phyloP scores from a whole-genome alignment of 169 alveolate species.

The Neospora caninum region DNA sequence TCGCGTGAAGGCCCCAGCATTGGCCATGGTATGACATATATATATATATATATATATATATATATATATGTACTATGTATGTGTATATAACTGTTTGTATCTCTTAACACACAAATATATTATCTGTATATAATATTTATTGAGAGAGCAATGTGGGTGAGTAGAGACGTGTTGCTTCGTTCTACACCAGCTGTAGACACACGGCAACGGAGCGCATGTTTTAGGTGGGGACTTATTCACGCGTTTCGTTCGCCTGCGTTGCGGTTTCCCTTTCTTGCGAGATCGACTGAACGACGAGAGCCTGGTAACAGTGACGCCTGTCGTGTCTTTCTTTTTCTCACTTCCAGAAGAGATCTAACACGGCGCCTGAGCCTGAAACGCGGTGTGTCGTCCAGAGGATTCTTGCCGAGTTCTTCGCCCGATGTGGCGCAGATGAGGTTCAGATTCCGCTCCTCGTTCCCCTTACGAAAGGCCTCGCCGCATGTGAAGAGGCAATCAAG shows the following conservation, averaged over 20 bases:
- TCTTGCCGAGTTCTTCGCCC: not conserved
- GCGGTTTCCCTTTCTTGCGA: too few relatives aligned
- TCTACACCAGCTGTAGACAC: too few relatives aligned
- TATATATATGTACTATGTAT: not conserved
- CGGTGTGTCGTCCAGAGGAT: not conserved
- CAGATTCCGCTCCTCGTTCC: conserved; percentile 12
- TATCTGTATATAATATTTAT: too few relatives aligned
- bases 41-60: conserved; percentile 13
- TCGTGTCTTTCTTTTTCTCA: not conserved
- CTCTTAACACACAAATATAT: too few relatives aligned
- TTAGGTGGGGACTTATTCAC: not conserved
- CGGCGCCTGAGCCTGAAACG: conserved; percentile 16
- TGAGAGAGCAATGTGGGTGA: too few relatives aligned
- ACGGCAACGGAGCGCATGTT: too few relatives aligned
- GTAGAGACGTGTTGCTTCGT: too few relatives aligned
- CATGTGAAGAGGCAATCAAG: not conserved
- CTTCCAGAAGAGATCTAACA: not conserved
- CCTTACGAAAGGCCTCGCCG: not conserved
- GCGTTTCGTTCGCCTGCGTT: not conserved
- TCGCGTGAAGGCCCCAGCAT: too few relatives aligned
- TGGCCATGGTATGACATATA: not conserved
- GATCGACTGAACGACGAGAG: too few relatives aligned
- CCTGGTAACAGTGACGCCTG: too few relatives aligned
- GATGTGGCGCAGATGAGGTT: not conserved
- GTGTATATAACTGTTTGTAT: not conserved